phyloP scores from a whole-genome alignment of 768 basidiomycete genomes.

The Psilocybe cubensis region DNA sequence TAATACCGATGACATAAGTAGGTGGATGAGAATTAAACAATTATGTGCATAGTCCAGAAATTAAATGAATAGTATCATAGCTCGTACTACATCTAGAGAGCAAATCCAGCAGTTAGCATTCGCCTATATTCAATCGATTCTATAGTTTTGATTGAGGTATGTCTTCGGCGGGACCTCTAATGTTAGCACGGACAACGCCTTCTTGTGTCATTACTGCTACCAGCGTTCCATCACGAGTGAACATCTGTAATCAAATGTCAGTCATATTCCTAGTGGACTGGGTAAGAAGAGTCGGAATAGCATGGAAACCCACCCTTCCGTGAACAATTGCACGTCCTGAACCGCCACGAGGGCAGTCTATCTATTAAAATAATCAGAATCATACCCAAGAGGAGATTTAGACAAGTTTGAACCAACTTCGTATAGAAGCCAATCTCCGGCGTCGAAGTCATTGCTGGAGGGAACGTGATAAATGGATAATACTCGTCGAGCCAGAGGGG shows the following conservation, averaged over 20 bases:
- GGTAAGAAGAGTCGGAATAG: constrained; percentile 25
- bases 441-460: constrained; percentile 71
- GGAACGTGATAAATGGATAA: background rate
- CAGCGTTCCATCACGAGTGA: constrained; percentile 64
- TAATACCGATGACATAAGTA: too few relatives aligned
- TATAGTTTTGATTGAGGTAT: constrained; percentile 19
- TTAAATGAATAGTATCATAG: too few relatives aligned
- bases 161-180: constrained; percentile 41
- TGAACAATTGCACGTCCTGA: constrained; percentile 72
- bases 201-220: constrained; percentile 83
- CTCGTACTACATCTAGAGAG: too few relatives aligned
- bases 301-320: constrained; percentile 53
- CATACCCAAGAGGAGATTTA: constrained; percentile 2
- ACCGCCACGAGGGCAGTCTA: constrained; percentile 63
- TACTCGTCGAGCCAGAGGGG: background rate
- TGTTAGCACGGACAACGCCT: constrained; percentile 70
- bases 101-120: background rate
- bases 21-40: too few relatives aligned
- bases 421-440: constrained; percentile 81
- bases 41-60: background rate
- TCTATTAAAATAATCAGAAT: constrained; percentile 36
- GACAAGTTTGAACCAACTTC: constrained; percentile 51
- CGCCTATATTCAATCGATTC: background rate
- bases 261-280: background rate
- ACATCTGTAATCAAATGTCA: constrained; percentile 49